These are phyloP conservation scores for Lunasporangiospora selenospora DNA, from an alignment of 192 early-diverging fungal species.

Conservation along the genomic window DNA sequence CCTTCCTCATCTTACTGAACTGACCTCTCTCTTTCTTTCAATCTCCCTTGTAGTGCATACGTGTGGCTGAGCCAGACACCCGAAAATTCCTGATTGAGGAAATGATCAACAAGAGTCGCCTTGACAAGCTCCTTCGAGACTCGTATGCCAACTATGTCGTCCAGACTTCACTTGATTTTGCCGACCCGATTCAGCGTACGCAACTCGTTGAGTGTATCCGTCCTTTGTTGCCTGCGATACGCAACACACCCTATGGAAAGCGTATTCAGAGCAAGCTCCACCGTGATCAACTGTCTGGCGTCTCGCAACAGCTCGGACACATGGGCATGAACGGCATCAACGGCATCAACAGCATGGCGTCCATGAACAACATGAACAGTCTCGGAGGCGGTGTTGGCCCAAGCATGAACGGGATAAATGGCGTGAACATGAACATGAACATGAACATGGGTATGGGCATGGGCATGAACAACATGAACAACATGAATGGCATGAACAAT, in stretches of 20 bases:
- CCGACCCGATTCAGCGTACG: slow-evolving; percentile 66
- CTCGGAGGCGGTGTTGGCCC: no score
- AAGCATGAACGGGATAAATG: slow-evolving; percentile 30
- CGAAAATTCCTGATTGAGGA: slow-evolving; percentile 68
- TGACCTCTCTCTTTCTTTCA: neutral
- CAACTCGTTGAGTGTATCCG: slow-evolving; percentile 76
- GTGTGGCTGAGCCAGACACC: slow-evolving; percentile 67
- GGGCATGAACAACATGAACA: slow-evolving; percentile 15
- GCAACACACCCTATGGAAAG: slow-evolving; percentile 84
- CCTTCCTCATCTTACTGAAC: neutral
- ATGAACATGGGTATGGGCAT: slow-evolving; percentile 2
- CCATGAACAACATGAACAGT: slow-evolving; percentile 40
- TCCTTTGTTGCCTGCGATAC: slow-evolving; percentile 72
- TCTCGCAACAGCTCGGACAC: no score
- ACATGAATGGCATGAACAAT: slow-evolving; percentile 13
- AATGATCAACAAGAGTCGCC: slow-evolving; percentile 64
- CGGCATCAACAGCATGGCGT: neutral
- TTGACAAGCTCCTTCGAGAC: slow-evolving; percentile 81
- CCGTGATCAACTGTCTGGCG: slow-evolving; percentile 55
- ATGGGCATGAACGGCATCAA: slow-evolving; percentile 16
- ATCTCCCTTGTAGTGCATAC: slow-evolving; percentile 63
- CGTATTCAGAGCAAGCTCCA: slow-evolving; percentile 78
- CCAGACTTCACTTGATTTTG: slow-evolving; percentile 81
- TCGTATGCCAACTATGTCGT: slow-evolving; percentile 87
- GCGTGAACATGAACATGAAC: neutral